phyloP scores from a whole-genome alignment of 768 basidiomycete genomes.

The Lepiota venenata region DNA sequence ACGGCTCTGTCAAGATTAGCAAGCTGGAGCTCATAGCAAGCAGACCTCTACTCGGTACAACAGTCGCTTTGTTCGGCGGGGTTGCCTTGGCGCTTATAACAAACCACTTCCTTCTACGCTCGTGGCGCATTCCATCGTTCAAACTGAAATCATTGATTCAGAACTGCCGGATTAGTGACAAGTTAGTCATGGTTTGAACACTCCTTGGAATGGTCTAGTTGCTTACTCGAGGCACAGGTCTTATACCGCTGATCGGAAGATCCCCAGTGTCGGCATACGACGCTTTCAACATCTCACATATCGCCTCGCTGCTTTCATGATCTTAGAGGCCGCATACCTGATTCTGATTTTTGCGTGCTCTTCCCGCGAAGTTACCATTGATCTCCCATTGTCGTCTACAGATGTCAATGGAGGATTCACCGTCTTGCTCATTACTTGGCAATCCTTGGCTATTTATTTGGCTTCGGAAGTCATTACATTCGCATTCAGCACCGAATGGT shows the following conservation, averaged over 20 bases:
- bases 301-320: neutral
- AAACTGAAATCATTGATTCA: neutral
- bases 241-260: neutral
- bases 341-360: neutral
- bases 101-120: neutral
- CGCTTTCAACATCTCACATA: neutral
- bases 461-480: neutral
- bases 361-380: neutral
- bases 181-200: neutral
- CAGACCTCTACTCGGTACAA: neutral
- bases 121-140: neutral
- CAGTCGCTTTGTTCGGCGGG: neutral
- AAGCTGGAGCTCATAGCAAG: neutral
- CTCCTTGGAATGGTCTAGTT: neutral
- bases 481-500: constrained; percentile 3
- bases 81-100: neutral
- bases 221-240: neutral
- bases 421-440: neutral
- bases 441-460: neutral
- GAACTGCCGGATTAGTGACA: neutral
- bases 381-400: neutral
- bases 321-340: neutral
- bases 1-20: neutral
- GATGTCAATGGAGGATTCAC: constrained; percentile 1
- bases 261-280: neutral